Base-by-base conservation (phyloP, 2,329 filamentous ascomycete genomes). In the Aspergillus hiratsukae region DNA sequence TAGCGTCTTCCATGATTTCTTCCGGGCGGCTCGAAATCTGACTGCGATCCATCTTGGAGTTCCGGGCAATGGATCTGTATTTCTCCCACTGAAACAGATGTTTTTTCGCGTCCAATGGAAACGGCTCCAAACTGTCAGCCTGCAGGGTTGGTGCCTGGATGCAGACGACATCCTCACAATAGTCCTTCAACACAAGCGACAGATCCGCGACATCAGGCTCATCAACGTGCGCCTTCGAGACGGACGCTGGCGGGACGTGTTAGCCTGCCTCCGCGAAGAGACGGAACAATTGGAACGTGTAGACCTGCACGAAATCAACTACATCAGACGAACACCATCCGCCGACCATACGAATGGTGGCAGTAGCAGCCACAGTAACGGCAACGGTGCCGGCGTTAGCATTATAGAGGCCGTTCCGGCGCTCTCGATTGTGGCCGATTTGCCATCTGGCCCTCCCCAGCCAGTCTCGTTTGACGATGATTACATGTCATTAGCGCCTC, bases 1-100 rank as follows among this genome's bases (percentile, higher is more conserved):
- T 3, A 69, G 69, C 3, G 74, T 85, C 8, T 87, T 87, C 60
- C 76, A 77, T 46, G 77, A 76, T 4, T 78, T 88, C 25, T 87
- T 88, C 63, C 75, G 70, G 3, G 78, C 81, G 9, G 83, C 86
- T 4, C 79, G 77, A 52, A 84, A 85, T 57, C 80, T 89, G 64
- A 79, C 83, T 57, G 80, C 83, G 21, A 75, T 89, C 19, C 85
- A 88, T 63, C 77, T 89, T 35, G 85, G 86, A 3, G 88, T 88
- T 61, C 82, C 83, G 0, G 79, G 80, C 6, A 77, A 82, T 55
- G 68, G 76, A 19, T 84, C 84, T 0, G 71, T 88, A 2, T 80
- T 78, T 23, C 68, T 88, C 21, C 76, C 77, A 4, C 76, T 88
- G 2, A 82, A 86, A 57, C 77, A 80, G 5, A 76, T 88, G 25